These are phyloP conservation scores for Aureobasidium zeae DNA, from an alignment of 2,329 filamentous ascomycete genomes.

Conservation along the genomic window DNA sequence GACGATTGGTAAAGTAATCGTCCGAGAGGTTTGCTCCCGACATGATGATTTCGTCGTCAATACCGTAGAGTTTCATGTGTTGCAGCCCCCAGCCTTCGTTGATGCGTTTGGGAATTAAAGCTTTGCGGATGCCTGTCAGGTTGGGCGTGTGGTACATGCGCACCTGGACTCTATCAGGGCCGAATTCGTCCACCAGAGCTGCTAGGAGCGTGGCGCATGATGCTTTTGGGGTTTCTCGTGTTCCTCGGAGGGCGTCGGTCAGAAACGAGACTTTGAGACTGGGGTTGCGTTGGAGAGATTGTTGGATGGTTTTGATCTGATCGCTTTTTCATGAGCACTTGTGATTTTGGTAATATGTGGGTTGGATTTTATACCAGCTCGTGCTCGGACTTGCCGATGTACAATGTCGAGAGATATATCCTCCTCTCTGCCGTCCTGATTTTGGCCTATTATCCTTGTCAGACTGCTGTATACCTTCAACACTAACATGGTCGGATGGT, in stretches of 20 bases:
- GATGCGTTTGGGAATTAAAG: constrained; percentile 74
- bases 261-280: constrained; percentile 76
- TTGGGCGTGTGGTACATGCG: constrained; percentile 99
- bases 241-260: constrained; percentile 84
- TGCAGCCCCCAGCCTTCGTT: constrained; percentile 98
- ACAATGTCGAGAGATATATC: constrained; percentile 91
- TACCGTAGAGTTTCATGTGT: constrained; percentile 96
- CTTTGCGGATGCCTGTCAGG: constrained; percentile 75
- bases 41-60: constrained; percentile 92
- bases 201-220: constrained; percentile 84
- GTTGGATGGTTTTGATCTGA: constrained; percentile 64
- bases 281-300: constrained; percentile 65
- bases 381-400: constrained; percentile 87
- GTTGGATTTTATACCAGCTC: constrained; percentile 55
- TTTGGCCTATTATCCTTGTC: constrained; percentile 49
- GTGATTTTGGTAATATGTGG: not conserved
- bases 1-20: constrained; percentile 93
- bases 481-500: not conserved
- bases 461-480: not conserved
- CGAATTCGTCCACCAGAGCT: constrained; percentile 76
- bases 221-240: constrained; percentile 74
- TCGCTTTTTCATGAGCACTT: not conserved
- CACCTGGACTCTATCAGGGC: constrained; percentile 73
- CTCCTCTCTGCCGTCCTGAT: constrained; percentile 69
- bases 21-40: constrained; percentile 83